Evolutionary conservation across 1,284 basidiomycete species (phyloP).

Genomic region (Melampsora americana): DNA sequence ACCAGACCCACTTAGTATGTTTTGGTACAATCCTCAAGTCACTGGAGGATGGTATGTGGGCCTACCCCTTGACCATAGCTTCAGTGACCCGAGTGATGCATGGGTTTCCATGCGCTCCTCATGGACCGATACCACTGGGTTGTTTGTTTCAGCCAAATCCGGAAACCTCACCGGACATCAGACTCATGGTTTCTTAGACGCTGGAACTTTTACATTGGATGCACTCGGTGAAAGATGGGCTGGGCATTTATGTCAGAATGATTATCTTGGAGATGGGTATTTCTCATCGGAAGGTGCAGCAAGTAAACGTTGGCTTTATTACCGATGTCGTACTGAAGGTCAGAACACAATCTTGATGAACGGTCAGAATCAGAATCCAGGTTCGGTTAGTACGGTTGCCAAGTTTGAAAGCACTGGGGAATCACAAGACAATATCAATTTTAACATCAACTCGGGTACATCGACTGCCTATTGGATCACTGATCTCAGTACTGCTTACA

Average conservation of each 20-base stretch:
- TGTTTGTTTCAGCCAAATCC: constrained; percentile 84
- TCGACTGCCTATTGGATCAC: constrained; percentile 81
- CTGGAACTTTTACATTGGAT: constrained; percentile 91
- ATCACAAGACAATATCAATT: constrained; percentile 70
- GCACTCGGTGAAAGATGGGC: constrained; percentile 92
- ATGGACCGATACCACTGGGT: constrained; percentile 84
- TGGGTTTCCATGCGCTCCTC: constrained; percentile 85
- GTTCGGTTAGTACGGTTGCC: constrained; percentile 62
- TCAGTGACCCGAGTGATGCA: constrained; percentile 66
- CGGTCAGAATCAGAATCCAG: constrained; percentile 74
- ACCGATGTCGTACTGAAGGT: constrained; percentile 91
- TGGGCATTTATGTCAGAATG: constrained; percentile 84
- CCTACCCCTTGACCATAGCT: constrained; percentile 75
- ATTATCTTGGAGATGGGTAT: constrained; percentile 64
- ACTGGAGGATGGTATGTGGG: constrained; percentile 88
- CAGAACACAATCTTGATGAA: constrained; percentile 89
- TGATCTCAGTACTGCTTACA: constrained; percentile 78
- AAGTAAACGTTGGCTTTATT: constrained; percentile 78
- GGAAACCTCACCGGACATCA: constrained; percentile 74
- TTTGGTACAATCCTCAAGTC: constrained; percentile 87
- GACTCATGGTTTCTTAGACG: constrained; percentile 82
- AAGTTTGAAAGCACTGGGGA: constrained; percentile 64
- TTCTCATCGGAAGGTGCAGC: constrained; percentile 59
- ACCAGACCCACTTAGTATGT: constrained; percentile 89
- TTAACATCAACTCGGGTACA: constrained; percentile 60